Conservation (phyloP, 2,329 filamentous ascomycete species). For the Septoria linicola region DNA sequence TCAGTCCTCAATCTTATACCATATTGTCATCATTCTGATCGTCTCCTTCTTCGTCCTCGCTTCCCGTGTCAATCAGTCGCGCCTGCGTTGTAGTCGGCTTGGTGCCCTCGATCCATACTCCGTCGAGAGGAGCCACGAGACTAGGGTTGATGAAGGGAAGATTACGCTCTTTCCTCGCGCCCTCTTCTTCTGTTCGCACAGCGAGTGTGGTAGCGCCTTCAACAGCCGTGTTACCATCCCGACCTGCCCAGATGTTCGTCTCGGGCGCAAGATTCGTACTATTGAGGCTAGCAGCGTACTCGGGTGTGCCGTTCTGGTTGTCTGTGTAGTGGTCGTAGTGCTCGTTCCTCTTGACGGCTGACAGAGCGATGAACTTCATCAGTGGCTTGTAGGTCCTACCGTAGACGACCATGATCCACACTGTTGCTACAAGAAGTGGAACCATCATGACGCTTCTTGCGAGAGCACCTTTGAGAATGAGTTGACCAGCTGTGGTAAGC, state of each 20-base stretch:
- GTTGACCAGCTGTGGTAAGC: constrained; percentile 81
- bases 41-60: constrained; percentile 5
- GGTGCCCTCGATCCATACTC: constrained; percentile 34
- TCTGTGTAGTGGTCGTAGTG: constrained; percentile 46
- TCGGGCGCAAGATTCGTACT: constrained; percentile 32
- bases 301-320: constrained; percentile 34
- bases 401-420: constrained; percentile 89
- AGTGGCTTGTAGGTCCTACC: constrained; percentile 78
- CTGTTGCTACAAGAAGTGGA: constrained; percentile 73
- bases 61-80: constrained; percentile 8
- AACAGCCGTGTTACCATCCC: constrained; percentile 16
- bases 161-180: constrained; percentile 56
- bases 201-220: constrained; percentile 16
- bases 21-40: neutral
- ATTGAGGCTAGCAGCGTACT: constrained; percentile 25
- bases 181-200: constrained; percentile 20
- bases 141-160: constrained; percentile 74
- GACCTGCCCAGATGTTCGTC: constrained; percentile 44
- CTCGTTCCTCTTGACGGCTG: constrained; percentile 71
- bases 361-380: constrained; percentile 86
- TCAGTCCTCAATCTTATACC: neutral
- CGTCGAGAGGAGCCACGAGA: constrained; percentile 56
- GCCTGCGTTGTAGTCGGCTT: constrained; percentile 7
- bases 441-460: constrained; percentile 69
- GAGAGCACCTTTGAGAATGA: constrained; percentile 73